Percentiles rank a stretch among this genome's conserved stretches.
Conservation (phyloP, 192 early-diverging fungal genomes). For the Dimargaris cristalligena region DNA sequence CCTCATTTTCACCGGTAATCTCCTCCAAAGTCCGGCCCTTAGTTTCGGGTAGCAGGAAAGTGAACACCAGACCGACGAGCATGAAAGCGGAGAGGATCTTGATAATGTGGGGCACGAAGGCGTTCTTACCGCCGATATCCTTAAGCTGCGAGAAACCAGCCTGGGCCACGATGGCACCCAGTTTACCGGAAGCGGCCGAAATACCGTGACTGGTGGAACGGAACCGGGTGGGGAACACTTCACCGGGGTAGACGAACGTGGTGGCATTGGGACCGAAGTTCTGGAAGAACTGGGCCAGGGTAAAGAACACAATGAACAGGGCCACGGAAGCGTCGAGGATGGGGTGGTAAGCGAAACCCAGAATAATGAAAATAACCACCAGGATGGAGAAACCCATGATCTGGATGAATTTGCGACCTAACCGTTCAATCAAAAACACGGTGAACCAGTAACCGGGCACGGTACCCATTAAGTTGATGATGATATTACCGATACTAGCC, state of each 20-base stretch:
- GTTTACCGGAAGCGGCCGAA: slow-evolving; percentile 59
- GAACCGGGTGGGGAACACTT: slow-evolving; percentile 69
- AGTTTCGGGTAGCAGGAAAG: slow-evolving; percentile 28
- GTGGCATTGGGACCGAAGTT: slow-evolving; percentile 95
- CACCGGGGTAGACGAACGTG: slow-evolving; percentile 70
- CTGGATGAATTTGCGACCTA: slow-evolving; percentile 89
- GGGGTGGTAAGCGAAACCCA: slow-evolving; percentile 52
- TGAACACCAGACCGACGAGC: slow-evolving; percentile 43
- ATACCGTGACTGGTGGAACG: slow-evolving; percentile 68
- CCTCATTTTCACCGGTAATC: slow-evolving; percentile 21
- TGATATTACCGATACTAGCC: slow-evolving; percentile 76
- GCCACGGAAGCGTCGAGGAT: slow-evolving; percentile 37
- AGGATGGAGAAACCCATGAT: slow-evolving; percentile 72
- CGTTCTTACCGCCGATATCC: slow-evolving; percentile 47
- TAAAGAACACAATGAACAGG: slow-evolving; percentile 48
- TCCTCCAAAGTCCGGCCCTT: slow-evolving; percentile 32
- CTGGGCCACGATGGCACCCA: slow-evolving; percentile 61
- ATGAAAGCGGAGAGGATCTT: slow-evolving; percentile 62
- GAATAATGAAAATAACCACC: slow-evolving; percentile 52
- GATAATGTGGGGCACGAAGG: slow-evolving; percentile 39
- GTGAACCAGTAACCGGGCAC: slow-evolving; percentile 95
- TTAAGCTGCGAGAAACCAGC: slow-evolving; percentile 52
- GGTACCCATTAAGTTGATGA: slow-evolving; percentile 68
- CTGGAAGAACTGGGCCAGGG: slow-evolving; percentile 59
- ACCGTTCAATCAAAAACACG: slow-evolving; percentile 70